Percentiles rank a stretch among this genome's conserved stretches.
Evolutionary conservation across 208 protist species (phyloP).

Genomic region (Endotrypanum monterogeii): DNA sequence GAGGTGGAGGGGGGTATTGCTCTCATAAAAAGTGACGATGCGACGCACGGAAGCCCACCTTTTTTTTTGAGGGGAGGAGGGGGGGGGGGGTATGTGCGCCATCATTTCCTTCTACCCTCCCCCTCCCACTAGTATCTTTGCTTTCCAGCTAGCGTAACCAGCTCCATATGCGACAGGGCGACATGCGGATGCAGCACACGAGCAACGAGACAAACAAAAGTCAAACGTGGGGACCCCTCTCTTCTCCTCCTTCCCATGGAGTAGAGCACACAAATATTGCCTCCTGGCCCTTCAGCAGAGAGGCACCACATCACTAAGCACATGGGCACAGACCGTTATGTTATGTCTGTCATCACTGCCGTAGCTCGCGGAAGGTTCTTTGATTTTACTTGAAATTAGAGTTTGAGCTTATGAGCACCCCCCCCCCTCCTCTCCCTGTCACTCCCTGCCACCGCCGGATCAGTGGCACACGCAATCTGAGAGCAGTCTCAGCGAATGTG

Average conservation of each 20-base stretch:
- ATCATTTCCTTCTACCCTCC: not conserved
- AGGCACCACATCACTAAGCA: not conserved
- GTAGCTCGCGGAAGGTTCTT: not conserved
- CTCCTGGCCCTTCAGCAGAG: not conserved
- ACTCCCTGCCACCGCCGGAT: no score
- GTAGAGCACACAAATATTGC: not conserved
- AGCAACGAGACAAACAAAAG: not conserved
- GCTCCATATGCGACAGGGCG: not conserved
- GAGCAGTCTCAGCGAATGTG: not conserved
- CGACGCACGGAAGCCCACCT: not conserved
- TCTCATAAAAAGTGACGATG: not conserved
- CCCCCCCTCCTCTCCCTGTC: no score
- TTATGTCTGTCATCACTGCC: not conserved
- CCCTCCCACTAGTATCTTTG: not conserved
- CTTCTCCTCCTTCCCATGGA: no score
- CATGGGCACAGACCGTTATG: no score
- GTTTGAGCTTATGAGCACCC: not conserved
- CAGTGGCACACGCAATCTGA: not conserved
- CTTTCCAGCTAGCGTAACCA: not conserved
- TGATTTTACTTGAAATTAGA: not conserved
- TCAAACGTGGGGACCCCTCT: not conserved
- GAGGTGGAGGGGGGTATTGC: not conserved
- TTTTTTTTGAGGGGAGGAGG: not conserved
- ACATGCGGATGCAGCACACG: not conserved
- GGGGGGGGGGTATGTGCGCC: not conserved